phyloP scores from a whole-genome alignment of 2,329 filamentous ascomycete species.

The Beauveria pseudobassiana region DNA sequence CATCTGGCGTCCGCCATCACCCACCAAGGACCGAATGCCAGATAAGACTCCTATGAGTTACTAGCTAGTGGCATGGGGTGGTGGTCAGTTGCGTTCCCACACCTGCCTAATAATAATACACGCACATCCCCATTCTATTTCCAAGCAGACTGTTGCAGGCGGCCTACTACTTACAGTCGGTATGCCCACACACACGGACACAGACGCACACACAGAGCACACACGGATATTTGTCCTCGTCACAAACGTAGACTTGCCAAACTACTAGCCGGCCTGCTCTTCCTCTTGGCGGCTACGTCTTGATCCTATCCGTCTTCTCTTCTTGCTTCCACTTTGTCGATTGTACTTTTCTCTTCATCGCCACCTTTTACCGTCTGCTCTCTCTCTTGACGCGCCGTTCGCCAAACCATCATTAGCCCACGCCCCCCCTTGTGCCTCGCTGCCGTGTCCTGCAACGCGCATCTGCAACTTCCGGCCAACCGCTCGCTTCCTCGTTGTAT shows the following conservation, averaged over 20 bases:
- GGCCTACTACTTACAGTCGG: neutral
- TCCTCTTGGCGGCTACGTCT: neutral
- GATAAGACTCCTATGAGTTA: neutral
- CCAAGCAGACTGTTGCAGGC: neutral
- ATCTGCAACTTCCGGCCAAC: neutral
- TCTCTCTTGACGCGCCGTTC: neutral
- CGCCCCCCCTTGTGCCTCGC: neutral
- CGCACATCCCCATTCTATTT: slow-evolving; percentile 1
- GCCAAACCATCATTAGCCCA: neutral
- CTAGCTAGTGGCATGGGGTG: too few species aligned
- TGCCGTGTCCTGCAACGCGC: neutral
- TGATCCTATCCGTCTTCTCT: neutral
- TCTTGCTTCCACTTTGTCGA: neutral
- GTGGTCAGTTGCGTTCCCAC: neutral
- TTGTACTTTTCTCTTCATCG: neutral
- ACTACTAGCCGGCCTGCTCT: neutral
- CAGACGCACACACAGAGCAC: neutral
- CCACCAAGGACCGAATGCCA: neutral
- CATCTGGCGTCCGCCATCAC: neutral
- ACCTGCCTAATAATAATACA: neutral
- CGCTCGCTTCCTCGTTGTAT: neutral
- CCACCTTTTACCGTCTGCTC: neutral
- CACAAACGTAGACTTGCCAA: neutral
- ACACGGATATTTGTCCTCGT: neutral
- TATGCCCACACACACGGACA: neutral